Evolutionary conservation across 2,329 filamentous ascomycete species (phyloP).

Genomic region (Arthroderma uncinatum): DNA sequence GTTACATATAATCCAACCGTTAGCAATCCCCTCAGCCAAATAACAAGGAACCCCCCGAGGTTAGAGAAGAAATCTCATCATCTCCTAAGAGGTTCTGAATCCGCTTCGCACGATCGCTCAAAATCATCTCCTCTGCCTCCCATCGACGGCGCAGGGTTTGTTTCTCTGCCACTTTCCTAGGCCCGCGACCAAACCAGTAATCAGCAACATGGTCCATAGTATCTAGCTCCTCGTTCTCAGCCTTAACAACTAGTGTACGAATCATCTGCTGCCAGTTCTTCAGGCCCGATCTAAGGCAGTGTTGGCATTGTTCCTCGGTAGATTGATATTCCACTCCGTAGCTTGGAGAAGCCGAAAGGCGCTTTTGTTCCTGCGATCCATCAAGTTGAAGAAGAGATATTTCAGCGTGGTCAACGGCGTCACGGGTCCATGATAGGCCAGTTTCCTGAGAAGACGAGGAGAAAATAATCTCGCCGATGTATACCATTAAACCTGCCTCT

Average conservation of each 20-base stretch:
- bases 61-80: neutral
- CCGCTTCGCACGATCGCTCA: constrained; percentile 26
- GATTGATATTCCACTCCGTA: constrained; percentile 20
- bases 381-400: constrained; percentile 40
- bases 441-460: constrained; percentile 54
- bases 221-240: constrained; percentile 28
- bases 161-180: constrained; percentile 22
- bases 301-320: constrained; percentile 53
- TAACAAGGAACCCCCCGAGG: neutral
- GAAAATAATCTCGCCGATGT: constrained; percentile 90
- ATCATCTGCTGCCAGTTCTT: constrained; percentile 80
- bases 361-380: constrained; percentile 19
- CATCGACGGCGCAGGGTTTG: constrained; percentile 26
- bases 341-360: neutral
- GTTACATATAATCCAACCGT: neutral
- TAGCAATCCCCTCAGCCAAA: neutral
- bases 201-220: constrained; percentile 24
- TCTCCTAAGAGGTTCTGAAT: constrained; percentile 12
- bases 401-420: constrained; percentile 72
- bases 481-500: constrained; percentile 74
- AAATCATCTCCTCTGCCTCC: constrained; percentile 32
- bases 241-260: constrained; percentile 44
- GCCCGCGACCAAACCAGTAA: constrained; percentile 27
- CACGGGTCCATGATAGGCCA: constrained; percentile 79
- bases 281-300: constrained; percentile 66